Conservation (phyloP, 805 yeast species). For the Komagataella pastoris region DNA sequence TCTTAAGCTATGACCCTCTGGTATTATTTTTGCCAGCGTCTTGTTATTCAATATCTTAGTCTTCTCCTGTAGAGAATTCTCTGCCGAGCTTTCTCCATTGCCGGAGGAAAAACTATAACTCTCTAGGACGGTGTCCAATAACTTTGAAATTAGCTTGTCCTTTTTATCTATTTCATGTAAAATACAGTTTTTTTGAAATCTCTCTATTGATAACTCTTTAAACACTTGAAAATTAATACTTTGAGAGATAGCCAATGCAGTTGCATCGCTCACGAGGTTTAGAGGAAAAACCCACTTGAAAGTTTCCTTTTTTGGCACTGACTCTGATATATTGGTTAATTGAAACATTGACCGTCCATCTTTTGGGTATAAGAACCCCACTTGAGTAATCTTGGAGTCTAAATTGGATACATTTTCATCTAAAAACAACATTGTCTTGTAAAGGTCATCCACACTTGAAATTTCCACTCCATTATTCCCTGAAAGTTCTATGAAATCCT, state of each 20-base stretch:
- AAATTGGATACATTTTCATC: background rate
- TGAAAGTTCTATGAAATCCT: background rate
- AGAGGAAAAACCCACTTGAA: background rate
- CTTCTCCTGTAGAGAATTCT: background rate
- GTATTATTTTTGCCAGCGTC: constrained; percentile 4
- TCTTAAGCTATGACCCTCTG: constrained; percentile 1
- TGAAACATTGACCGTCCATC: background rate
- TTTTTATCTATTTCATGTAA: background rate
- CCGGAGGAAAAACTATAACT: background rate
- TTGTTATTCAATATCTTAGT: constrained; percentile 3
- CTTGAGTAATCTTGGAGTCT: background rate
- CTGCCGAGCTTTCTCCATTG: background rate
- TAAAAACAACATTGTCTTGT: background rate
- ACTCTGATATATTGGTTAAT: background rate
- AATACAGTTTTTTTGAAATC: background rate
- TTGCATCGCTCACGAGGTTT: background rate
- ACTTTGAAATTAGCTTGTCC: background rate
- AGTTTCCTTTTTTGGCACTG: background rate
- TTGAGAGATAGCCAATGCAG: background rate
- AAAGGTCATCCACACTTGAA: background rate
- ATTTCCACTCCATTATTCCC: background rate
- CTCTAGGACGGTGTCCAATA: background rate
- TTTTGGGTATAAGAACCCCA: background rate
- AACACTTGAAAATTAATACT: background rate
- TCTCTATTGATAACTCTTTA: background rate